Base-by-base conservation (phyloP, 2,329 filamentous ascomycete species). In the Dactylellina parvicollis region DNA sequence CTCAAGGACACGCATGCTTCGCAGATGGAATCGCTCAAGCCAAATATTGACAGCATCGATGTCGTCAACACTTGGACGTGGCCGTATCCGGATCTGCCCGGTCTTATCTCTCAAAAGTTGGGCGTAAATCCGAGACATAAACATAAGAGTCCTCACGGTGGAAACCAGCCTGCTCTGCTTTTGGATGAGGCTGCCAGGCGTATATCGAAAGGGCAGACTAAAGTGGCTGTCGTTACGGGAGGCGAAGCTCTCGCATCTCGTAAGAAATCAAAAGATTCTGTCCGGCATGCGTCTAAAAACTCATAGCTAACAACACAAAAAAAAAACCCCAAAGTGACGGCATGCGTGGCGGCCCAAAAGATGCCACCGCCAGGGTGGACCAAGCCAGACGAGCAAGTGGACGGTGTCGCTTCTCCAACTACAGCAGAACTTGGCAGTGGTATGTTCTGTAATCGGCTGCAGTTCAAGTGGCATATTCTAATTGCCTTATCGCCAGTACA, bases 61-160 rank as follows among this genome's bases (percentile, higher is more conserved):
- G 83, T 89, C 2, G 87, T 89, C 8, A 83, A 82, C 40, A 86
- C 86, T 0, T 90, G 88, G 88, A 89, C 88, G 0, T 89, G 88
- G 88, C 84, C 85, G 0, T 90, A 90, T 77, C 79, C 82, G 0
- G 84, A 90, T 77, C 79, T 89, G 1, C 86, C 87, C 0, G 82
- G 81, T 3, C 79, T 86, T 0, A 77, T 90, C 4, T 81, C 84
- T 0, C 75, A 83, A 38, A 83, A 81, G 36, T 79, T 90, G 1
- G 82, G 81, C 0, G 80, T 86, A 2, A 78, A 82, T 1, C 81
- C 85, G 0, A 80, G 80, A 0, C 84, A 86, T 76, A 83, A 81
- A 50, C 79, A 81, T 24, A 84, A 86, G 69, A 86, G 83, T 22
- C 83, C 85, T 1, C 87, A 90, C 80, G 88, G 87, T 0, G 88